Evolutionary conservation across 208 protist genomes (phyloP), one percentile per base, ranked within the genome.

Genomic region (Trypanosoma grayi): DNA sequence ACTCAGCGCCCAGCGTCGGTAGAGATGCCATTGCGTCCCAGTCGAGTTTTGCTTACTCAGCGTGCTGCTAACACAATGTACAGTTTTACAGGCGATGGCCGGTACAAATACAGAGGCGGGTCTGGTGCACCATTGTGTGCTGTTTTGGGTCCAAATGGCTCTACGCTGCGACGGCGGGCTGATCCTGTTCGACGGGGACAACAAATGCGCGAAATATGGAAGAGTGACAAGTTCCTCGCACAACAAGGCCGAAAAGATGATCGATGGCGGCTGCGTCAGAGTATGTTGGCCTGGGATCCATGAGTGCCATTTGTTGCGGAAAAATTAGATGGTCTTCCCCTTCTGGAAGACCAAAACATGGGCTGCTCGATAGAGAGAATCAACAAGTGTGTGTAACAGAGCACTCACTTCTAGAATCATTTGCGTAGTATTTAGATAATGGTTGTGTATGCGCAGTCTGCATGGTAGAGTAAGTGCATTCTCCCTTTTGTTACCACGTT

Each of bases 161-260:
- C 79, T 55, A 87, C 87, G 45, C 66, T 89, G 56, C 67, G 69
- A 18, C 60, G 56, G 16, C 66, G 71, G 41, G 66, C 83, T 0
- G 87, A 94, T 61, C 81, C 81, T 13, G 83, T 94, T 44, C 63
- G 55, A 45, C 83, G 87, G 11, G 83, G 84, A 2, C 64, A 83
- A 67, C 77, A 89, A 46, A 90, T 94, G 83, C 81, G 87, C 2
- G 54, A 75, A 31, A 45, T 90, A 22, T 94, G 87, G 84, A 56
- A 58, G n/a, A 62, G 69, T 13, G 87, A 94, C 44, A 55, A 44
- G 10, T 94, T 94, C 44, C 66, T 94, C 10, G 50, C 63, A 20
- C 75, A 87, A 57, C 71, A 75, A 4, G 60, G 62, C 7, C 47
- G 71, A 7, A 69, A 65, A 58, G 62, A 76, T 8, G 70, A 77